Percentiles rank a stretch among this genome's conserved stretches.
Conservation (phyloP, 768 basidiomycete genomes). For the Termitomyces sp. region DNA sequence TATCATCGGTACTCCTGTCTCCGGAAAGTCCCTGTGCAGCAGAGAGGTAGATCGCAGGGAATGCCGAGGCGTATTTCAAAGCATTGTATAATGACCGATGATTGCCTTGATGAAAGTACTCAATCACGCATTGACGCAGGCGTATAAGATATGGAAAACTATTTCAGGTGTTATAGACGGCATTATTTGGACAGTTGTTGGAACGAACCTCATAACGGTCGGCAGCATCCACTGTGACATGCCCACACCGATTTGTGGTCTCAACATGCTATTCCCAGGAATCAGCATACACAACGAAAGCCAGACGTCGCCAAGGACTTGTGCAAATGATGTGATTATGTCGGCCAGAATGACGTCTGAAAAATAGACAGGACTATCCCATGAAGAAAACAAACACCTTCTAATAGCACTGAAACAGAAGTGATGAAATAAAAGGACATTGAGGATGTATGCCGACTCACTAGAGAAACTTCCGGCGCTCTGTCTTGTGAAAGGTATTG, state of each 20-base stretch:
- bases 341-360: slow-evolving; percentile 93
- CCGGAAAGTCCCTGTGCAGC: slow-evolving; percentile 75
- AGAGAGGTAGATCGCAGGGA: slow-evolving; percentile 93
- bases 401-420: slow-evolving; percentile 50
- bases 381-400: slow-evolving; percentile 69
- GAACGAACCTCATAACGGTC: slow-evolving; percentile 75
- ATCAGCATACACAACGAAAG: slow-evolving; percentile 84
- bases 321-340: slow-evolving; percentile 94
- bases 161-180: slow-evolving; percentile 4
- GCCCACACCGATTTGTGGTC: slow-evolving; percentile 56
- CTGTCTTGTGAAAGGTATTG: slow-evolving; percentile 58
- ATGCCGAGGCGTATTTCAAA: slow-evolving; percentile 92
- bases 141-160: slow-evolving; percentile 88
- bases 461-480: slow-evolving; percentile 77
- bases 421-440: not conserved
- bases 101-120: slow-evolving; percentile 63
- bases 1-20: slow-evolving; percentile 48
- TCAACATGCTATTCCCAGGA: slow-evolving; percentile 71
- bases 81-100: slow-evolving; percentile 84
- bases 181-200: not conserved
- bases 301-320: slow-evolving; percentile 94
- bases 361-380: slow-evolving; percentile 68
- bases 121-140: slow-evolving; percentile 89
- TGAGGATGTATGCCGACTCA: slow-evolving; percentile 35
- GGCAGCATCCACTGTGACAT: slow-evolving; percentile 75